phyloP scores from a whole-genome alignment of 2,329 filamentous ascomycete genomes.

The Verticillium klebahnii region DNA sequence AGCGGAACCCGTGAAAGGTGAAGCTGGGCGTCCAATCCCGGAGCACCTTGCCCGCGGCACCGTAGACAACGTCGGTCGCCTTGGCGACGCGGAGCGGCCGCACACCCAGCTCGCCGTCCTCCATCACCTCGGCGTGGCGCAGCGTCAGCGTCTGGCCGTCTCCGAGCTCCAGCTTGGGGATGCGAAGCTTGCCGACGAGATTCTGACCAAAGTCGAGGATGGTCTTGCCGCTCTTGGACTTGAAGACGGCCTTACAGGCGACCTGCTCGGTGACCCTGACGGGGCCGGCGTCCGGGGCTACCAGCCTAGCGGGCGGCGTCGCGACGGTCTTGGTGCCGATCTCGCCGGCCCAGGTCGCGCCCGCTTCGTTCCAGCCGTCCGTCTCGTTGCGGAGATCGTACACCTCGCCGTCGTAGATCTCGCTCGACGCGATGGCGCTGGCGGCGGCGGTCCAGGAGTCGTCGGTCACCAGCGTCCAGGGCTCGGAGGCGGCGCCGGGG shows the following conservation, averaged over 20 bases:
- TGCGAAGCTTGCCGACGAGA: conserved; percentile 8
- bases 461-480: conserved; percentile 21
- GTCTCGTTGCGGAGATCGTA: conserved; percentile 23
- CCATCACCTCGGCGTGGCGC: conserved; percentile 6
- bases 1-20: conserved; percentile 9
- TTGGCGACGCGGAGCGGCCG: conserved; percentile 4
- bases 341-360: background rate
- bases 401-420: conserved; percentile 24
- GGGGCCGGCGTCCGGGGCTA: conserved; percentile 25
- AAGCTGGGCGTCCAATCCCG: conserved; percentile 4
- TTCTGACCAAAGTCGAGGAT: conserved; percentile 27
- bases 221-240: conserved; percentile 33
- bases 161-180: conserved; percentile 5
- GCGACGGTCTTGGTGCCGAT: conserved; percentile 11
- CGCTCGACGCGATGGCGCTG: conserved; percentile 14
- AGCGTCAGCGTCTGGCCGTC: conserved; percentile 2
- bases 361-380: conserved; percentile 8
- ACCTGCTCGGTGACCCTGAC: conserved; percentile 20
- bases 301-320: conserved; percentile 15
- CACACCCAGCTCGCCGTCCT: conserved; percentile 4
- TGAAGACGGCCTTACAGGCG: conserved; percentile 18
- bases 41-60: background rate
- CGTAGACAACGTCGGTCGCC: conserved; percentile 2
- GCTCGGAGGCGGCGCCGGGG: conserved; percentile 11
- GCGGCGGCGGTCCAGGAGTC: conserved; percentile 20